Conservation (phyloP, 2,329 filamentous ascomycete genomes). For the Colletotrichum sidae region DNA sequence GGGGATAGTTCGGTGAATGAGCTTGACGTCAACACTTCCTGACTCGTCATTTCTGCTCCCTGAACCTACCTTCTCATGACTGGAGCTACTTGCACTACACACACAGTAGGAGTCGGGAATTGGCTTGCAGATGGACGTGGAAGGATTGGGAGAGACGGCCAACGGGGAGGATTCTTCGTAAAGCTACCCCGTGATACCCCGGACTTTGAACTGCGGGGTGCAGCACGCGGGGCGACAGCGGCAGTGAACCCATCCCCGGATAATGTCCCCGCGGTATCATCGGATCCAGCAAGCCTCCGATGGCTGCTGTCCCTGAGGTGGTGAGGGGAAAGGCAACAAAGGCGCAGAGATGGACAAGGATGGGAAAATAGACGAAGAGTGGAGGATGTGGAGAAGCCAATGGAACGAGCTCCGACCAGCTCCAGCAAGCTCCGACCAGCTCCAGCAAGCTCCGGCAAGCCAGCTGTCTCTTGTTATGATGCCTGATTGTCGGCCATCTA, state of each 20-base stretch:
- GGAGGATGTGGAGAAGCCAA: background rate
- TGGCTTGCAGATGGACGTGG: slow-evolving; percentile 23
- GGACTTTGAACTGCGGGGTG: slow-evolving; percentile 36
- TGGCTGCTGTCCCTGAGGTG: background rate
- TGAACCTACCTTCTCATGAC: slow-evolving; percentile 24
- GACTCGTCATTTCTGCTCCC: slow-evolving; percentile 18
- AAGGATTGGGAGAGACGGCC: slow-evolving; percentile 18
- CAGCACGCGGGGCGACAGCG: slow-evolving; percentile 26
- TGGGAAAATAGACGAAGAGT: background rate
- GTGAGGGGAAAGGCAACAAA: slow-evolving; percentile 9
- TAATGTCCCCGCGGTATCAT: slow-evolving; percentile 24
- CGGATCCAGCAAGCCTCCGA: slow-evolving; percentile 10
- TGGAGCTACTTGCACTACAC: slow-evolving; percentile 5
- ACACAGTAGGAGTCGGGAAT: background rate
- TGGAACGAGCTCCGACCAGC: slow-evolving; percentile 12
- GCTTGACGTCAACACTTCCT: slow-evolving; percentile 28
- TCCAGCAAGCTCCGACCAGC: background rate
- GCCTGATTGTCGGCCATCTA: background rate
- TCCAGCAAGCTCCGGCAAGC: background rate
- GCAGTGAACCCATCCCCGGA: slow-evolving; percentile 18
- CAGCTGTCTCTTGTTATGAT: background rate
- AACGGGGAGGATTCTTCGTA: background rate
- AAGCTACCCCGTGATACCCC: slow-evolving; percentile 28
- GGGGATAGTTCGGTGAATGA: slow-evolving; percentile 34
- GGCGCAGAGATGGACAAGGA: too few relatives aligned